Conservation (phyloP, 2,329 filamentous ascomycete species). For the Cladosporium cucumerinum region DNA sequence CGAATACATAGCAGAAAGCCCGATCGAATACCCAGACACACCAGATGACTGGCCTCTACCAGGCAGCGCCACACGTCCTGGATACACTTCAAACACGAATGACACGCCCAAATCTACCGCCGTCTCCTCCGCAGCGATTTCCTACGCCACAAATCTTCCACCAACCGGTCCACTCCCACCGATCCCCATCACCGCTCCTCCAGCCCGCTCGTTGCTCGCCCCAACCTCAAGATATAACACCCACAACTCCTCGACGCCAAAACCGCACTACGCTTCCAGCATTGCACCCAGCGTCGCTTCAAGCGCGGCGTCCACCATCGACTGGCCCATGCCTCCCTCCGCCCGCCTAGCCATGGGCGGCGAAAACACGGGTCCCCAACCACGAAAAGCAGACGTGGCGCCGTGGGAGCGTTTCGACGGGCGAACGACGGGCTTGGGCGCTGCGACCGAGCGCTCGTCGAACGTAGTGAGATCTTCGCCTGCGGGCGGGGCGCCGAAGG, state of each 20-base stretch:
- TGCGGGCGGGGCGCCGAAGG: neutral
- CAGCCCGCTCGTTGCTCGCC: neutral
- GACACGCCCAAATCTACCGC: neutral
- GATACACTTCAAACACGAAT: neutral
- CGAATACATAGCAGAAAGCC: constrained; percentile 12
- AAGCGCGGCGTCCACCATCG: constrained; percentile 4
- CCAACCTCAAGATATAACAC: constrained; percentile 5
- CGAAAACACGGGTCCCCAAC: neutral
- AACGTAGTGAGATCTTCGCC: neutral
- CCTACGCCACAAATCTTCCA: neutral
- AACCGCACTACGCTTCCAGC: neutral
- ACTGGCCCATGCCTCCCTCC: constrained; percentile 9
- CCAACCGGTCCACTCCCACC: neutral
- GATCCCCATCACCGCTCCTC: neutral
- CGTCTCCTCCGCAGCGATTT: neutral
- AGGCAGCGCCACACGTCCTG: neutral
- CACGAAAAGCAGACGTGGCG: constrained; percentile 10
- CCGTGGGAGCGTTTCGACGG: constrained; percentile 12
- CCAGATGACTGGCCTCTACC: constrained; percentile 11
- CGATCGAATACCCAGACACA: constrained; percentile 11
- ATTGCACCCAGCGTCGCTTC: neutral
- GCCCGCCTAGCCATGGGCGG: constrained; percentile 7
- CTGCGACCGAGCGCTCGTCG: neutral
- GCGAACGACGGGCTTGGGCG: neutral
- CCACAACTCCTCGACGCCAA: neutral